Conservation (phyloP, 805 yeast genomes). For the Diddensiella transvaalensis region DNA sequence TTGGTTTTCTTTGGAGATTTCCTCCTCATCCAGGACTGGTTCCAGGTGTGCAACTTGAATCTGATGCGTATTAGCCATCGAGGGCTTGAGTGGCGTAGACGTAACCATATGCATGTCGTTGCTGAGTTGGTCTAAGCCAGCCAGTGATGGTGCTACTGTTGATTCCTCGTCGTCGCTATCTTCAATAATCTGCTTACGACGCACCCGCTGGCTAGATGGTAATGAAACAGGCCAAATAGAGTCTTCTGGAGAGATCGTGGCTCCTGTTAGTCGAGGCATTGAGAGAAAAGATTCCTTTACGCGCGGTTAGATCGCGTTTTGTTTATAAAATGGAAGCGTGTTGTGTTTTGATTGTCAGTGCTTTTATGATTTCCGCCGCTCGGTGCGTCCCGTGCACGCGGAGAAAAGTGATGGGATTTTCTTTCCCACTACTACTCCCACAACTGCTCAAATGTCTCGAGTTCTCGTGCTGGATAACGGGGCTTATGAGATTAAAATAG, state of each 20-base stretch:
- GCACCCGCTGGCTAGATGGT: no score
- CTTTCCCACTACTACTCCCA: no score
- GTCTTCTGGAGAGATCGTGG: neutral
- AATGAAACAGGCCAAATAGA: neutral
- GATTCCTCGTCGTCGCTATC: slow-evolving; percentile 7
- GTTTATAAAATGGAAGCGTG: no score
- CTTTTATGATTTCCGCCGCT: no score
- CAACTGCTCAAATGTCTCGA: slow-evolving; percentile 7
- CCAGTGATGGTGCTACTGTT: neutral
- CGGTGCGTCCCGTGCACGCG: no score
- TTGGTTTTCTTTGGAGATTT: slow-evolving; percentile 9
- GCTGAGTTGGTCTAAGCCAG: neutral
- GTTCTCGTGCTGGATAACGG: slow-evolving; percentile 82
- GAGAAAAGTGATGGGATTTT: no score
- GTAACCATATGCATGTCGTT: slow-evolving; percentile 5
- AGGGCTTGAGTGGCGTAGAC: slow-evolving; percentile 16
- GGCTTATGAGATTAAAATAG: slow-evolving; percentile 73
- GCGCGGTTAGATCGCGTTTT: no score
- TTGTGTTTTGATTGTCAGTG: no score
- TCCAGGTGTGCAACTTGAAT: slow-evolving; percentile 21
- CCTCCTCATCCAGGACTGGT: slow-evolving; percentile 19
- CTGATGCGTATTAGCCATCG: neutral
- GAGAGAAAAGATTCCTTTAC: no score
- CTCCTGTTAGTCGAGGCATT: neutral
- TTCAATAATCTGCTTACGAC: neutral